Percentiles rank a stretch among this genome's conserved stretches.
phyloP scores from a whole-genome alignment of 495 filamentous ascomycete species.

The Annulohypoxylon maeteangense region DNA sequence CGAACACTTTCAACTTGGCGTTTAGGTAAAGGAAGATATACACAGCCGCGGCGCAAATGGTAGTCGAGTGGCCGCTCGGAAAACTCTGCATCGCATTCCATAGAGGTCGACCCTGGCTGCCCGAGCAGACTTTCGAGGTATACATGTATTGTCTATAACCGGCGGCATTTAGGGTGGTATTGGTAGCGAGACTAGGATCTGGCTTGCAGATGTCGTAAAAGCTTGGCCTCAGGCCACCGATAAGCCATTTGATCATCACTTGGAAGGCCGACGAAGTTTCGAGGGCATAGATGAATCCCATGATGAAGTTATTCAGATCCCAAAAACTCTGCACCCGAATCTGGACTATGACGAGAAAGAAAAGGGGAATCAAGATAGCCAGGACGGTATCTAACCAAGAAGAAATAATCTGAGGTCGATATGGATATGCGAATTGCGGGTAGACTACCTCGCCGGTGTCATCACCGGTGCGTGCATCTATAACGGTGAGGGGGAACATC shows the following conservation, averaged over 20 bases:
- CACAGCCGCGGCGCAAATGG: conserved; percentile 61
- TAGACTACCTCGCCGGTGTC: conserved; percentile 58
- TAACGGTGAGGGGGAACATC: conserved; percentile 58
- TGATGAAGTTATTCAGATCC: conserved; percentile 65
- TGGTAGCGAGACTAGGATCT: conserved; percentile 40
- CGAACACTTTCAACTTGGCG: conserved; percentile 65
- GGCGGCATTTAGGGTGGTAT: conserved; percentile 47
- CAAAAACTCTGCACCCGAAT: conserved; percentile 65
- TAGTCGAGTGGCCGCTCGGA: conserved; percentile 66
- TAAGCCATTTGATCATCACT: conserved; percentile 63
- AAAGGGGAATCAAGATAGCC: conserved; percentile 52
- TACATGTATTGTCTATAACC: conserved; percentile 62
- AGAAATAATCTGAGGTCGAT: conserved; percentile 59
- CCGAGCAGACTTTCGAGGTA: conserved; percentile 61
- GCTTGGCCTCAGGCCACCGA: conserved; percentile 63
- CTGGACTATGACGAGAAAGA: conserved; percentile 57
- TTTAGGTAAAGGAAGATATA: conserved; percentile 66
- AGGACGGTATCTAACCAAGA: conserved; percentile 58
- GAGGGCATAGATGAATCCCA: conserved; percentile 63
- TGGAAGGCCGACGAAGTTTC: conserved; percentile 65
- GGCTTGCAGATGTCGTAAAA: conserved; percentile 65
- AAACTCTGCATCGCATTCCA: conserved; percentile 59
- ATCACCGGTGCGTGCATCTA: conserved; percentile 22
- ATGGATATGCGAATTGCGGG: conserved; percentile 61
- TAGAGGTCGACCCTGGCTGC: conserved; percentile 52